Evolutionary conservation across 2,329 filamentous ascomycete species (phyloP).

Genomic region (Celoporthe dispersa): DNA sequence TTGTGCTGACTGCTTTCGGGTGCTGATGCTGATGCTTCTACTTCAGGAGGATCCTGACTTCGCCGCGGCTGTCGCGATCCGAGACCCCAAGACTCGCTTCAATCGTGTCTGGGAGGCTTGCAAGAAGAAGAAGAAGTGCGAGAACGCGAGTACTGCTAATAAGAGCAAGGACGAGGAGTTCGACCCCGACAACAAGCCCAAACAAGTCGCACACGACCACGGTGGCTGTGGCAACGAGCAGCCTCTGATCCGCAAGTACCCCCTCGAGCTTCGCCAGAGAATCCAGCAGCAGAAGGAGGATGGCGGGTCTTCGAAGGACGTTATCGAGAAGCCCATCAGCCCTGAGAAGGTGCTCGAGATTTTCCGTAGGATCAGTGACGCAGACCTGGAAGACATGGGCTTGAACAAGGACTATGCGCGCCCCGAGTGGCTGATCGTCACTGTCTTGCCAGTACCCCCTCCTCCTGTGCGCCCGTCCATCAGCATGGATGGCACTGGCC

Average conservation of each 20-base stretch:
- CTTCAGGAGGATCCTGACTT: conserved; percentile 83
- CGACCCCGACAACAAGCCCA: conserved; percentile 61
- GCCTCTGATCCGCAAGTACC: conserved; percentile 85
- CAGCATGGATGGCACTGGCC: conserved; percentile 91
- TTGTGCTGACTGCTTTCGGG: conserved; percentile 50
- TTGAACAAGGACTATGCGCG: conserved; percentile 93
- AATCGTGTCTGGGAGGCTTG: conserved; percentile 90
- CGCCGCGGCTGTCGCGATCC: conserved; percentile 76
- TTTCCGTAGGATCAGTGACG: conserved; percentile 81
- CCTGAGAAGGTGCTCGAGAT: conserved; percentile 87
- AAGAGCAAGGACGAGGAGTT: conserved; percentile 72
- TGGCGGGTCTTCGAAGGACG: conserved; percentile 57
- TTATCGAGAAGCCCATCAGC: conserved; percentile 55
- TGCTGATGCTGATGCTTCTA: conserved; percentile 55
- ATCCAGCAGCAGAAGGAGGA: conserved; percentile 50
- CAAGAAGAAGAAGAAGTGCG: conserved; percentile 85
- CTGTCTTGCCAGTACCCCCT: conserved; percentile 91
- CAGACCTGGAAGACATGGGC: conserved; percentile 84
- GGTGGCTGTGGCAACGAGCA: conserved; percentile 93
- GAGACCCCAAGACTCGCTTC: conserved; percentile 94
- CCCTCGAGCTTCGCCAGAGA: conserved; percentile 72
- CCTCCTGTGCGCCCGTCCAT: conserved; percentile 96
- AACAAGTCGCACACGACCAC: conserved; percentile 64
- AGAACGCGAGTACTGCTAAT: conserved; percentile 70
- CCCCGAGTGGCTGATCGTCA: conserved; percentile 98